Percentiles rank a stretch among this genome's conserved stretches.
phyloP scores from a whole-genome alignment of 116 monocot genomes.

The Posidonia oceanica region DNA sequence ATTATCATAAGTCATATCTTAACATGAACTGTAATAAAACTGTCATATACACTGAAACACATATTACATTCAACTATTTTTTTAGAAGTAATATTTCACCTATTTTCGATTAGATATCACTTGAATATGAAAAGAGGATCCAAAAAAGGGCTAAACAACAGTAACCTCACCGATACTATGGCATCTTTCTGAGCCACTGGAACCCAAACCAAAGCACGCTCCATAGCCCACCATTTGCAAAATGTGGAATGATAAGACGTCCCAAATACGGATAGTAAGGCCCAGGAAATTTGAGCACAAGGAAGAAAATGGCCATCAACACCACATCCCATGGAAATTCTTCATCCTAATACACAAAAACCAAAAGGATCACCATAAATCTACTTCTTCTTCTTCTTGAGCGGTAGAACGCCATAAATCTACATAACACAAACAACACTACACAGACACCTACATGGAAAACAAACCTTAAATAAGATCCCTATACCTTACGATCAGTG shows the following conservation, averaged over 20 bases:
- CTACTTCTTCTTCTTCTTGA: background rate
- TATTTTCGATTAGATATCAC: no score
- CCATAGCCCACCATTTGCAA: slow-evolving; percentile 81
- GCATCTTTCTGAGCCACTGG: slow-evolving; percentile 34
- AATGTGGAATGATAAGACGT: slow-evolving; percentile 55
- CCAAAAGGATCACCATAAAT: background rate
- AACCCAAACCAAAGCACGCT: slow-evolving; percentile 44
- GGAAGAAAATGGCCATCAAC: slow-evolving; percentile 39
- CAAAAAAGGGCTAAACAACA: no score
- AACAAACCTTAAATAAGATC: background rate
- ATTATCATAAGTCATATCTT: no score
- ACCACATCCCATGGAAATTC: slow-evolving; percentile 47
- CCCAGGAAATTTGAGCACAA: slow-evolving; percentile 62
- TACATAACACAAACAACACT: background rate
- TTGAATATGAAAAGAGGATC: no score
- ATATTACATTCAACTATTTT: no score
- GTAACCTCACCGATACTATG: background rate
- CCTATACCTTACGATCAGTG: slow-evolving; percentile 3
- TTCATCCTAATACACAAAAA: slow-evolving; percentile 30
- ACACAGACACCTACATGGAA: no score
- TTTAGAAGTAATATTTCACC: no score
- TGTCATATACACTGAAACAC: no score
- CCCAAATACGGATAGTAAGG: slow-evolving; percentile 75
- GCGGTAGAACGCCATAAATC: background rate
- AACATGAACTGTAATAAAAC: no score